phyloP scores from a whole-genome alignment of 306 rosid genomes.

The Chamaecrista fasciculata region DNA sequence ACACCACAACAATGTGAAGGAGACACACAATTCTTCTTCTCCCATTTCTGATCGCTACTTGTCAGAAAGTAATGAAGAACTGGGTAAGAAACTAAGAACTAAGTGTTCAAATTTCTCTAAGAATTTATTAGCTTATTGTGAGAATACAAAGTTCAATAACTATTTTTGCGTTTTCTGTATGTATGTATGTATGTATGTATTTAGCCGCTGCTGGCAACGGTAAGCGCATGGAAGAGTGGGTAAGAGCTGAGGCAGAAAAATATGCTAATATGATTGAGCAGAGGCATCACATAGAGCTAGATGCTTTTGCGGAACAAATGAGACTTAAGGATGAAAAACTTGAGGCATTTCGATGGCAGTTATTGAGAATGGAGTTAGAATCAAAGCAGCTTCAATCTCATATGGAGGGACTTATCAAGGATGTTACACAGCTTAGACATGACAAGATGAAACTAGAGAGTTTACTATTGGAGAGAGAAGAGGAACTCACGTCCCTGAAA shows the following conservation, averaged over 20 bases:
- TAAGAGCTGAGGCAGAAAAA: conserved; percentile 79
- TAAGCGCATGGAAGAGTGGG: conserved; percentile 75
- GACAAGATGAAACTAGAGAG: conserved; percentile 65
- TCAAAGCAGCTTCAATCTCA: conserved; percentile 75
- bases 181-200: conserved; percentile 17
- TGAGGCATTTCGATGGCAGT: conserved; percentile 78
- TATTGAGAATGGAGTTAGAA: conserved; percentile 78
- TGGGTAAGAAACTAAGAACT: conserved; percentile 70
- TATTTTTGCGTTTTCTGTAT: neutral
- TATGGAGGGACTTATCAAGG: conserved; percentile 62
- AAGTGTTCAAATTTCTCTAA: conserved; percentile 11
- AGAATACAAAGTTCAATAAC: conserved; percentile 1
- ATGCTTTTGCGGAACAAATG: conserved; percentile 92
- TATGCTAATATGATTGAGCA: conserved; percentile 66
- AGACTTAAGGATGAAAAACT: conserved; percentile 79
- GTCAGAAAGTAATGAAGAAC: conserved; percentile 48
- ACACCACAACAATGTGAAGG: conserved; percentile 40
- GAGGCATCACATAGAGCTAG: conserved; percentile 82
- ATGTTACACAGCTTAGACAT: conserved; percentile 69
- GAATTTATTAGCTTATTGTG: neutral
- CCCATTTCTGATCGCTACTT: conserved; percentile 43
- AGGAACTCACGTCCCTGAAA: conserved; percentile 56
- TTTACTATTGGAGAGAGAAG: conserved; percentile 58
- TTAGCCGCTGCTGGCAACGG: conserved; percentile 57
- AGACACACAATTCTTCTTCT: conserved; percentile 41